Conservation (phyloP, 805 yeast species). For the Sugiyamaella floridensis region DNA sequence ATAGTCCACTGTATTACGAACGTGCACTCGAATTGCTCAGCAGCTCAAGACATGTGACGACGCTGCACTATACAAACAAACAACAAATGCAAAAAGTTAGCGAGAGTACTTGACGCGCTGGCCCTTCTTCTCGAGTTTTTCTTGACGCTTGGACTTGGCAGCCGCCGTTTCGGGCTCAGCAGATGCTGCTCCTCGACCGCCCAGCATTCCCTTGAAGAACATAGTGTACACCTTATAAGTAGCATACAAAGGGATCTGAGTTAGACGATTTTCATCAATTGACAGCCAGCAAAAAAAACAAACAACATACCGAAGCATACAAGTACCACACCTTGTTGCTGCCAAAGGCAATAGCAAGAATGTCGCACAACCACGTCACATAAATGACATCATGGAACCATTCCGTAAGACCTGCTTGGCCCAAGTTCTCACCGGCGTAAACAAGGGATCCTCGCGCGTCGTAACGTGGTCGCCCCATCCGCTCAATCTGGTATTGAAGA, state of each 20-base stretch:
- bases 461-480: slow-evolving; percentile 53
- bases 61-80: slow-evolving; percentile 22
- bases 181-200: slow-evolving; percentile 13
- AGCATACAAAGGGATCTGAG: slow-evolving; percentile 45
- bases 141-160: slow-evolving; percentile 33
- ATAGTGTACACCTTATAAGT: slow-evolving; percentile 40
- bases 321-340: slow-evolving; percentile 55
- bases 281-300: too few species aligned
- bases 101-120: slow-evolving; percentile 1
- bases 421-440: slow-evolving; percentile 54
- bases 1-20: slow-evolving; percentile 30
- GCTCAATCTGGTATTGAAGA: slow-evolving; percentile 49
- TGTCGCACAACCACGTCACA: slow-evolving; percentile 51
- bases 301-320: slow-evolving; percentile 33
- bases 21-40: slow-evolving; percentile 24
- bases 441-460: slow-evolving; percentile 41
- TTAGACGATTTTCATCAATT: not conserved
- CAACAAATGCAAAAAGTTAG: not conserved
- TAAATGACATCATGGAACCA: slow-evolving; percentile 66
- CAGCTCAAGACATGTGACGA: slow-evolving; percentile 27
- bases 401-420: slow-evolving; percentile 60
- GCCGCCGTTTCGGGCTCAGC: slow-evolving; percentile 9
- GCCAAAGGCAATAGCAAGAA: slow-evolving; percentile 49
- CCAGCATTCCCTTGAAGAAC: slow-evolving; percentile 27
- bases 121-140: slow-evolving; percentile 33